Evolutionary conservation across 2,329 filamentous ascomycete genomes (phyloP).

Genomic region (Penicillium corylophilum): DNA sequence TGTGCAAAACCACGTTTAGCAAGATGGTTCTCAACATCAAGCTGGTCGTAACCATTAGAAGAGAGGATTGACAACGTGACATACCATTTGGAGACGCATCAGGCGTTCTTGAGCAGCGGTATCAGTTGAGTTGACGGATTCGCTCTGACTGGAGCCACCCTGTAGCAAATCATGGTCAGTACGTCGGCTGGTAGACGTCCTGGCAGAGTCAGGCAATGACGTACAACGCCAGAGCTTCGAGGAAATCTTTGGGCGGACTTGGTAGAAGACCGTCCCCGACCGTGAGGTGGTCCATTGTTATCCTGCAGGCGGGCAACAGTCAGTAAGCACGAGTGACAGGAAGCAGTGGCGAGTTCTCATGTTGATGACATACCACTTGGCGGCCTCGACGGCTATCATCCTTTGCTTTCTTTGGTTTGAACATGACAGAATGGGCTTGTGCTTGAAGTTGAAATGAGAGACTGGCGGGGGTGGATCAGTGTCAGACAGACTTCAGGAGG

Average conservation of each 20-base stretch:
- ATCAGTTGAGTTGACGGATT: background rate
- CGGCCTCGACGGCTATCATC: background rate
- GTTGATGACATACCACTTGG: background rate
- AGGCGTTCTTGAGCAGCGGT: background rate
- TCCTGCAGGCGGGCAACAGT: background rate
- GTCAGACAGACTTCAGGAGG: background rate
- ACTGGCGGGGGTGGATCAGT: background rate
- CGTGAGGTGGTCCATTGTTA: background rate
- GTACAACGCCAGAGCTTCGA: background rate
- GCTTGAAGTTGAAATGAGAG: background rate
- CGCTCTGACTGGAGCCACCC: background rate
- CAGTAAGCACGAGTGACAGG: background rate
- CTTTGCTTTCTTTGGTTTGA: background rate
- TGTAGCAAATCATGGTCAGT: background rate
- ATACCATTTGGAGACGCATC: constrained; percentile 31
- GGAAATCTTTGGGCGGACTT: background rate
- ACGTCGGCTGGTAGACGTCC: background rate
- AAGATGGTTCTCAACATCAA: background rate
- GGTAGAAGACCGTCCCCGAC: background rate
- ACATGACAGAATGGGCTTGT: background rate
- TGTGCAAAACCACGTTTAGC: constrained; percentile 13
- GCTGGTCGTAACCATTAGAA: too few relatives aligned
- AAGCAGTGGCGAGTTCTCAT: too few relatives aligned
- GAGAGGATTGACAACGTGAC: background rate
- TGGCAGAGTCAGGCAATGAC: background rate